These are phyloP conservation scores for Xylaria hypoxylon DNA, from an alignment of 2,329 filamentous ascomycete species.

Conservation along the genomic window DNA sequence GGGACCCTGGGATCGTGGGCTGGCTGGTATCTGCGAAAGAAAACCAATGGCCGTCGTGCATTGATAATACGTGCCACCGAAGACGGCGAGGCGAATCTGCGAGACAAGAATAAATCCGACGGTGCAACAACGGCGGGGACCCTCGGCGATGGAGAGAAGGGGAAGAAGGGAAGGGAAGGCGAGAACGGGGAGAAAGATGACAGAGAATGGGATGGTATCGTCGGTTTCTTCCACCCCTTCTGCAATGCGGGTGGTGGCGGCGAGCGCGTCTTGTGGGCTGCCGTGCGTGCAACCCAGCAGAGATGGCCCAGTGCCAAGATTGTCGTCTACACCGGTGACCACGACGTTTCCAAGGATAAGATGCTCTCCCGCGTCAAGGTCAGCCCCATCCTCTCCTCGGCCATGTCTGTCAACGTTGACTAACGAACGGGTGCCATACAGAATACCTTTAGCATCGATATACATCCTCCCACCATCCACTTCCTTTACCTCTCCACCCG, in stretches of 20 bases:
- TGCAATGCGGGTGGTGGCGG: constrained; percentile 98
- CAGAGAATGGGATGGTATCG: constrained; percentile 81
- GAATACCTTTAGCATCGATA: constrained; percentile 90
- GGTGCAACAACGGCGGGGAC: constrained; percentile 47
- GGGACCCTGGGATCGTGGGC: constrained; percentile 57
- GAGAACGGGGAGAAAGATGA: constrained; percentile 55
- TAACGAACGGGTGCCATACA: constrained; percentile 52
- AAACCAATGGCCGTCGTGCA: constrained; percentile 71
- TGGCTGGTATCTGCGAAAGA: constrained; percentile 72
- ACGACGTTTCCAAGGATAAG: constrained; percentile 82
- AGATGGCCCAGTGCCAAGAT: constrained; percentile 90
- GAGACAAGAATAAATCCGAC: constrained; percentile 46
- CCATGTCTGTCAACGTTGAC: neutral
- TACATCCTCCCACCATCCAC: constrained; percentile 83
- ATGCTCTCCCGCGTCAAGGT: constrained; percentile 84
- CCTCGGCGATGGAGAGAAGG: constrained; percentile 75
- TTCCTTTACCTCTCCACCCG: constrained; percentile 93
- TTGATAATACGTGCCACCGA: constrained; percentile 66
- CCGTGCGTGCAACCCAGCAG: constrained; percentile 88
- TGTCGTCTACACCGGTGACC: constrained; percentile 94
- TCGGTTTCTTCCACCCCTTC: constrained; percentile 98
- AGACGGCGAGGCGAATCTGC: constrained; percentile 55
- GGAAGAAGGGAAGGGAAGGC: constrained; percentile 61
- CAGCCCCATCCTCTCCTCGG: constrained; percentile 39
- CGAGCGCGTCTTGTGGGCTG: constrained; percentile 95